phyloP scores from a whole-genome alignment of 1,139 yeast species.

The Saccharomyces pastorianus region DNA sequence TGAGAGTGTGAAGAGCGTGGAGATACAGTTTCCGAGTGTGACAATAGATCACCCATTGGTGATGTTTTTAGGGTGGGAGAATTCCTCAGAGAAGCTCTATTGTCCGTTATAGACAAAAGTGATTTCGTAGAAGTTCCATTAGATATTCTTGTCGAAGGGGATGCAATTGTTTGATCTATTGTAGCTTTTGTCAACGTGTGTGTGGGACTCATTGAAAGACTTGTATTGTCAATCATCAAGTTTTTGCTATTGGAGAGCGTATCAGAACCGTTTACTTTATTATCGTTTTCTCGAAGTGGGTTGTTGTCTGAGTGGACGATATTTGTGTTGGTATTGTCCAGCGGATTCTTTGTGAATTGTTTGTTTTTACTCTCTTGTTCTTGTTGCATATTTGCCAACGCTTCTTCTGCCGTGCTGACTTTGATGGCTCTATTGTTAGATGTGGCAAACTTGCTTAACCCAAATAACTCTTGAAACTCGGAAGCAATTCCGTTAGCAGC shows the following conservation, averaged over 20 bases:
- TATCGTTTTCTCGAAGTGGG: not conserved
- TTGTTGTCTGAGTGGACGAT: constrained; percentile 4
- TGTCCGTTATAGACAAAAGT: not conserved
- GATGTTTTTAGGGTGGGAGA: constrained; percentile 6
- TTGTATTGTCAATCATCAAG: not conserved
- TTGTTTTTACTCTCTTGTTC: constrained; percentile 14
- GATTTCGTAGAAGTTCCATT: not conserved
- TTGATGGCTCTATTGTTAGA: constrained; percentile 8
- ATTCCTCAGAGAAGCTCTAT: not conserved
- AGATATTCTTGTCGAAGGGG: not conserved
- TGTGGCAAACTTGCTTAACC: constrained; percentile 14
- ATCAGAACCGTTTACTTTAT: not conserved
- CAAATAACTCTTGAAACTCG: constrained; percentile 26
- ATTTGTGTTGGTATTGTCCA: constrained; percentile 4
- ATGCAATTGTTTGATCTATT: not conserved
- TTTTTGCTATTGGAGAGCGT: not conserved
- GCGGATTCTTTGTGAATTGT: constrained; percentile 4
- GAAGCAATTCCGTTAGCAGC: constrained; percentile 26
- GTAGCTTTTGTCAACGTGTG: not conserved
- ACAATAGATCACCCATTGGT: not conserved
- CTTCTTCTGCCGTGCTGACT: constrained; percentile 17
- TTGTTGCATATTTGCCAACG: constrained; percentile 25
- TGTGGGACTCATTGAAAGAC: not conserved
- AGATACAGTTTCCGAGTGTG: not conserved
- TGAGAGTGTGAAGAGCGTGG: not conserved